These are phyloP conservation scores for Naegleria lovaniensis DNA, from an alignment of 208 protist species.

Conservation along the genomic window DNA sequence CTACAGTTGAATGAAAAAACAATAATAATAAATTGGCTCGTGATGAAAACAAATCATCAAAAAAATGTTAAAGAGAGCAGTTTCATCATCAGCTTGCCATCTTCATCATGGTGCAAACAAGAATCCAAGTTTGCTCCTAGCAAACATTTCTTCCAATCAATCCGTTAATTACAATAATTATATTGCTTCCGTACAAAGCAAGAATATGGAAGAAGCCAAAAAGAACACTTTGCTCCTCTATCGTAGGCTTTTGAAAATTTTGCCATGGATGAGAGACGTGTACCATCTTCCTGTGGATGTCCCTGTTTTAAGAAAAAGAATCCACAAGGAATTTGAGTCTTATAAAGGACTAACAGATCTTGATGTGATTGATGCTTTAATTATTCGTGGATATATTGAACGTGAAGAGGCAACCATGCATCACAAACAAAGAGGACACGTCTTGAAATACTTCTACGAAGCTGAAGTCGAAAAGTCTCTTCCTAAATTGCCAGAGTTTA, in stretches of 20 bases:
- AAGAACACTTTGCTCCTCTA: background rate
- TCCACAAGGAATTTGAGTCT: background rate
- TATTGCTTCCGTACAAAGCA: background rate
- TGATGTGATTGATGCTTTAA: background rate
- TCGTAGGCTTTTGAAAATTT: background rate
- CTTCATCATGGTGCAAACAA: background rate
- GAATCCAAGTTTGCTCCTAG: background rate
- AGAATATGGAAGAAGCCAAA: background rate
- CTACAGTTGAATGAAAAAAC: no score
- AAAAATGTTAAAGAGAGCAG: background rate
- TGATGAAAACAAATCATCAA: background rate
- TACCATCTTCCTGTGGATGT: background rate
- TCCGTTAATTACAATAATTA: background rate
- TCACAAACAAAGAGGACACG: constrained; percentile 23
- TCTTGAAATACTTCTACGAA: background rate
- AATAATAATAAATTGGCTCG: no score
- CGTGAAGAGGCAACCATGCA: background rate
- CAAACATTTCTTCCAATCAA: background rate
- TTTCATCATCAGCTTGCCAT: background rate
- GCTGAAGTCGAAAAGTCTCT: background rate
- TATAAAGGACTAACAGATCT: background rate
- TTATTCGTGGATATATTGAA: background rate
- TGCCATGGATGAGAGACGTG: background rate
- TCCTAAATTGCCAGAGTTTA: background rate
- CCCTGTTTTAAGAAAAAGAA: background rate